A percentile compares a stretch with the other conserved stretches of the same genome.
phyloP scores from a whole-genome alignment of 352 stramenopile genomes.

The Pythium biforme region DNA sequence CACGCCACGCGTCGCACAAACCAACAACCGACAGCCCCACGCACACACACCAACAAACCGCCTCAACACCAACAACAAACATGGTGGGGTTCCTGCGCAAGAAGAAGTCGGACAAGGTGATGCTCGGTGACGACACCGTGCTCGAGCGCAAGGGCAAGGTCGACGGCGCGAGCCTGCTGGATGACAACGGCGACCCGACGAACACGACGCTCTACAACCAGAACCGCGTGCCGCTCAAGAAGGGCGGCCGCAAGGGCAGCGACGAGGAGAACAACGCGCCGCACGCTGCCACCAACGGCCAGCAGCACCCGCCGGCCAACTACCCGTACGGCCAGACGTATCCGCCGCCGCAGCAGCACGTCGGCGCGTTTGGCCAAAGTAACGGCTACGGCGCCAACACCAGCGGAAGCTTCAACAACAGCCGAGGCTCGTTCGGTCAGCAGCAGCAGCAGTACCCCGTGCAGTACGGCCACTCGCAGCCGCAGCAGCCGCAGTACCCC shows the following conservation, averaged over 20 bases:
- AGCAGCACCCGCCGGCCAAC: slow-evolving; percentile 48
- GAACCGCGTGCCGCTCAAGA: slow-evolving; percentile 38
- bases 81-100: slow-evolving; percentile 86
- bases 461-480: slow-evolving; percentile 14
- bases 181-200: slow-evolving; percentile 79
- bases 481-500: background rate
- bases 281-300: slow-evolving; percentile 9
- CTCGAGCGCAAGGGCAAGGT: slow-evolving; percentile 85
- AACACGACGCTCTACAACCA: slow-evolving; percentile 68
- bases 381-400: background rate
- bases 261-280: slow-evolving; percentile 48
- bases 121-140: slow-evolving; percentile 67
- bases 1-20: slow-evolving; percentile 7
- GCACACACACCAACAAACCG: slow-evolving; percentile 5
- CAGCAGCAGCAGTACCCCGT: slow-evolving; percentile 17
- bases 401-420: slow-evolving; percentile 24
- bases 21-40: background rate
- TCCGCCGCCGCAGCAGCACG: slow-evolving; percentile 20
- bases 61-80: slow-evolving; percentile 12
- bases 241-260: slow-evolving; percentile 46
- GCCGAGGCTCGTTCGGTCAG: slow-evolving; percentile 25
- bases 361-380: slow-evolving; percentile 17
- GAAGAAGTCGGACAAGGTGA: slow-evolving; percentile 77
- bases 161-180: slow-evolving; percentile 77
- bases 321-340: slow-evolving; percentile 50